Conservation (phyloP, 2,329 filamentous ascomycete genomes). For the Penicillium sp. region DNA sequence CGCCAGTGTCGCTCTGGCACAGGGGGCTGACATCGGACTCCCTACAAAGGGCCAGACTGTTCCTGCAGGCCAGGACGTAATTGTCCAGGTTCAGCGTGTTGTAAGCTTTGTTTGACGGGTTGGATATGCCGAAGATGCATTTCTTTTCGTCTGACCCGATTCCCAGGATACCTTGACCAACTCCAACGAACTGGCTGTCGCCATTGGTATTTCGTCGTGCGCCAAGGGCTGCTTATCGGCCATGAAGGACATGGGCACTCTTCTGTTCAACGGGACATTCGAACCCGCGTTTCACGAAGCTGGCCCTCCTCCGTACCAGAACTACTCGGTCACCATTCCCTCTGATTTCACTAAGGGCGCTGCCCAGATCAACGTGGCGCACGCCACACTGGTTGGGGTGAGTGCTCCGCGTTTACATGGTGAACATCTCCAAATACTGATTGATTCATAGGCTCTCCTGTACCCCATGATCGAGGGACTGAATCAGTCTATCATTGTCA, state of each 20-base stretch:
- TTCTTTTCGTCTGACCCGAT: background rate
- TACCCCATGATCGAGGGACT: conserved; percentile 20
- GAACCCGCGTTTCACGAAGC: conserved; percentile 28
- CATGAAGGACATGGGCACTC: conserved; percentile 22
- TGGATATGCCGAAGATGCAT: background rate
- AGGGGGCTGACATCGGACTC: conserved; percentile 27
- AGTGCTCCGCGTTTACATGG: conserved; percentile 10
- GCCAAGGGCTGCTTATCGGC: conserved; percentile 17
- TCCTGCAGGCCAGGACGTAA: conserved; percentile 20
- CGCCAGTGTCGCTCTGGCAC: conserved; percentile 25
- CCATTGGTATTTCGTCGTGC: conserved; percentile 32
- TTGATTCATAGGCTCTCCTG: conserved; percentile 21
- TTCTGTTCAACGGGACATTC: conserved; percentile 31
- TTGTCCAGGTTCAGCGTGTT: conserved; percentile 31
- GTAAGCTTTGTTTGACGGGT: conserved; percentile 14
- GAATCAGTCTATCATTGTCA: conserved; percentile 26
- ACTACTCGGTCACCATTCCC: conserved; percentile 32
- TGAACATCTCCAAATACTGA: background rate
- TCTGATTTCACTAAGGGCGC: conserved; percentile 10
- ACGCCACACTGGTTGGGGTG: conserved; percentile 32
- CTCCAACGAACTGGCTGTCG: conserved; percentile 29
- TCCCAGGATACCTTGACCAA: conserved; percentile 27
- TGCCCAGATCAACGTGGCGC: conserved; percentile 28
- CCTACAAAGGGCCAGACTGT: conserved; percentile 21
- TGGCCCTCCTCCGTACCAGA: conserved; percentile 28